A percentile compares a stretch with the other conserved stretches of the same genome.
Evolutionary conservation across 2,329 filamentous ascomycete genomes (phyloP).

Genomic region (Phialophora tarda): DNA sequence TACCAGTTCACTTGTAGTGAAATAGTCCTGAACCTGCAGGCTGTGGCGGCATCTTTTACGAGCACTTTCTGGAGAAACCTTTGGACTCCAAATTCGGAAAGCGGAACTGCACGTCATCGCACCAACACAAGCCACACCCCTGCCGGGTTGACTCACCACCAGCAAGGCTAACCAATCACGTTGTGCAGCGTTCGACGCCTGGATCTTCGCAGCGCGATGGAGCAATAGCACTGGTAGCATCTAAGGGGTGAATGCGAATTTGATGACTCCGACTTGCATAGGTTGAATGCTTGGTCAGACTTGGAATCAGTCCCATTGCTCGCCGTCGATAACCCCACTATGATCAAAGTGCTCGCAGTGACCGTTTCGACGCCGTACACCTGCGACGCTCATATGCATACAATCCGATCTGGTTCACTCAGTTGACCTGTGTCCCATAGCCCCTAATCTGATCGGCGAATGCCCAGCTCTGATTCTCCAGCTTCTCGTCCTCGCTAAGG

Average conservation of each 20-base stretch:
- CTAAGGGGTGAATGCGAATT: not conserved
- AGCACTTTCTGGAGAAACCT: conserved; percentile 12
- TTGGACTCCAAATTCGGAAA: conserved; percentile 6
- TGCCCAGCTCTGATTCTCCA: conserved; percentile 96
- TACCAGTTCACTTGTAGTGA: not conserved
- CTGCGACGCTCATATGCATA: conserved; percentile 18
- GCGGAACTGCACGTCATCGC: conserved; percentile 27
- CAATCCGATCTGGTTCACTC: conserved; percentile 1
- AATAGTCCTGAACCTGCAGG: not conserved
- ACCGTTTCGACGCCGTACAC: conserved; percentile 7
- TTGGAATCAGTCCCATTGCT: conserved; percentile 6
- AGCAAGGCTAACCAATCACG: conserved; percentile 28
- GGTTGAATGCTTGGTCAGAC: not conserved
- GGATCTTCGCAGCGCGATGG: not conserved
- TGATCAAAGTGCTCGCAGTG: conserved; percentile 2
- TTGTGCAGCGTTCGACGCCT: not conserved
- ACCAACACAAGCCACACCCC: not conserved
- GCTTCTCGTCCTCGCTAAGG: conserved; percentile 79
- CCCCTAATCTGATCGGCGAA: conserved; percentile 95
- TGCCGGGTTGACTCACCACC: conserved; percentile 17
- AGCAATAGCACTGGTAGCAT: not conserved
- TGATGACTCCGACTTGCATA: conserved; percentile 8
- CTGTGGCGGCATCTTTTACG: conserved; percentile 22
- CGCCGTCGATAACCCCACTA: conserved; percentile 14
- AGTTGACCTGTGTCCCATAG: conserved; percentile 81